phyloP scores from a whole-genome alignment of 192 early-diverging fungal genomes.

The Linnemannia elongata region DNA sequence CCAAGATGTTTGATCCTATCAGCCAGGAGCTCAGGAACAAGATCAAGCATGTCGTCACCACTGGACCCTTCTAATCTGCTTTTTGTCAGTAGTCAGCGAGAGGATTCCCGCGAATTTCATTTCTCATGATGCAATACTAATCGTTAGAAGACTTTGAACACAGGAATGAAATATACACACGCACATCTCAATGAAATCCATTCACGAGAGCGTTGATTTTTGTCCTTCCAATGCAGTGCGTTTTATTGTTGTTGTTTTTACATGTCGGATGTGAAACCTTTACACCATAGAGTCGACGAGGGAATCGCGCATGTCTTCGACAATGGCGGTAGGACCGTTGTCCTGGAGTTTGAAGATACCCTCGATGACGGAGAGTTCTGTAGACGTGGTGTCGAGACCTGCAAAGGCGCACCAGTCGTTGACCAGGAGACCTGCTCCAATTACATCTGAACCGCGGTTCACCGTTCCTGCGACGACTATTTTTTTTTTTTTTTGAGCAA shows the following conservation, averaged over 20 bases:
- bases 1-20: conserved; percentile 58
- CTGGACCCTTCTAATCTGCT: conserved; percentile 1
- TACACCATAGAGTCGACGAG: conserved; percentile 87
- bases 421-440: conserved; percentile 95
- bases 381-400: conserved; percentile 95
- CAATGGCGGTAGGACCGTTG: conserved; percentile 86
- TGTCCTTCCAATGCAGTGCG: too few relatives aligned
- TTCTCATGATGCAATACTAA: background rate
- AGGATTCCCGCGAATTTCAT: background rate
- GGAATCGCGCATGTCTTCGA: conserved; percentile 92
- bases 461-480: conserved; percentile 87
- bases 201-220: too few relatives aligned
- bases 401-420: conserved; percentile 99
- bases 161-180: too few relatives aligned
- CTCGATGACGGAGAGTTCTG: conserved; percentile 96
- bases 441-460: conserved; percentile 96
- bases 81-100: background rate
- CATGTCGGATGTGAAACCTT: background rate
- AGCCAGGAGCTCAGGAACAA: conserved; percentile 46
- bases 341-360: conserved; percentile 97
- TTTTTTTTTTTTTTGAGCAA: background rate
- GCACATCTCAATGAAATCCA: background rate
- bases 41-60: conserved; percentile 31
- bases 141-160: too few relatives aligned
- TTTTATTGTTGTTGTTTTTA: background rate